Base-by-base conservation (phyloP, 441 rosid species). In the Corymbia citriodora region DNA sequence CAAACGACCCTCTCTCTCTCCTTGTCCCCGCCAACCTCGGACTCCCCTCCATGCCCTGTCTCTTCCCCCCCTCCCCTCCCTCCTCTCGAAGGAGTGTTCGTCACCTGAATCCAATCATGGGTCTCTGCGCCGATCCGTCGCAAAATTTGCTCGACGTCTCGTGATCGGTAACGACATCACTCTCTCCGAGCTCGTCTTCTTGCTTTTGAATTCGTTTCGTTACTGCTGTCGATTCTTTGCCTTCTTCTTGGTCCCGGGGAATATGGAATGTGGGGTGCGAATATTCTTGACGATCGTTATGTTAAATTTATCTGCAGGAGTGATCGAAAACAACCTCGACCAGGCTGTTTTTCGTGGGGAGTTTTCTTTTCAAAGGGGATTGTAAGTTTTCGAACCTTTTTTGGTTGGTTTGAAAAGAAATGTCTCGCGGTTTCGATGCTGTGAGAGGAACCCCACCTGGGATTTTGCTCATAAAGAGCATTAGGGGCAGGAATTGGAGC, bases 401-500 rank as follows among this genome's bases (percentile, higher is more conserved):
- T 45, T 23, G 3, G 18, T 23, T 15, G 85, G 85, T 79, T 79
- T 49, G 53, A 79, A 79, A 79, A 65, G 49, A 89, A 70, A 96
- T 95, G 97, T 92, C 94, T 63, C 87, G 52, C 90, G 91, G 89
- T 93, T 92, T 91, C 17, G 92, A 88, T 50, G 89, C 93, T 6
- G 89, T 86, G 91, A 94, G 97, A 94, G 92, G 93, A 89, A 92
- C 88, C 83, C 99, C 99, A 18, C 97, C 99, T 18, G 99, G 99
- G 93, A 85, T 90, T 55, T 33, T 90, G 25, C 88, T 88, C 63
- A 85, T 63, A 33, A 82, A 55, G 81, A 55, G 90, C 52, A 88
- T 90, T 53, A 40, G 91, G 92, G 97, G 98, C 65, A 93, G 93
- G 54, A 96, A 98, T 90, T 96, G 96, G 97, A 94, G 94, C 88